phyloP scores from a whole-genome alignment of 257 asterid genomes.

The Lithospermum erythrorhizon region DNA sequence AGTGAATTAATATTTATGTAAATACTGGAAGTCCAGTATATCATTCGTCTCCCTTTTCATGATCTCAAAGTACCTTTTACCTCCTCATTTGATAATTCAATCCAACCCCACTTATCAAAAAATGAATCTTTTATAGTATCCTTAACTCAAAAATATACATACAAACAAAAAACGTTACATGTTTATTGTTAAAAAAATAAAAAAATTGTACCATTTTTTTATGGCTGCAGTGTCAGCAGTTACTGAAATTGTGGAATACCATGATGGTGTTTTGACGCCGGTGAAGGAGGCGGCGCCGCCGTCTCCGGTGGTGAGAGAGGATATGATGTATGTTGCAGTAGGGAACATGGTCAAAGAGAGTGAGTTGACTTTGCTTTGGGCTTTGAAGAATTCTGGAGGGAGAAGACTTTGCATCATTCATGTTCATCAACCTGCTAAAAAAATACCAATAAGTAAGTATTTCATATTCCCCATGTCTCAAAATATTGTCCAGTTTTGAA shows the following conservation, averaged over 20 bases:
- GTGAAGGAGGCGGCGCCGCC: not conserved
- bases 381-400: conserved; percentile 32
- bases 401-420: conserved; percentile 37
- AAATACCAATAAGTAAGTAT: conserved; percentile 24
- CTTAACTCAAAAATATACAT: too few species aligned
- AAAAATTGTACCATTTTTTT: too few species aligned
- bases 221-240: not conserved
- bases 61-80: too few species aligned
- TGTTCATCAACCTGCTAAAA: conserved; percentile 51
- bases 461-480: not conserved
- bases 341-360: not conserved
- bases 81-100: too few species aligned
- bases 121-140: too few species aligned
- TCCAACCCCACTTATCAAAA: too few species aligned
- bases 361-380: not conserved
- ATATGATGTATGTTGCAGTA: not conserved
- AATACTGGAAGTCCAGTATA: too few species aligned
- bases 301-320: not conserved
- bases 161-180: too few species aligned
- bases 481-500: too few species aligned
- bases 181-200: too few species aligned
- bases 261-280: not conserved
- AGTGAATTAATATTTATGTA: too few species aligned
- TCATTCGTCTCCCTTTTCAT: too few species aligned
- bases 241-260: not conserved